Percentiles rank a stretch among this genome's conserved stretches.
Evolutionary conservation across 257 asterid species (phyloP).

Genomic region (Fraxinus americana): DNA sequence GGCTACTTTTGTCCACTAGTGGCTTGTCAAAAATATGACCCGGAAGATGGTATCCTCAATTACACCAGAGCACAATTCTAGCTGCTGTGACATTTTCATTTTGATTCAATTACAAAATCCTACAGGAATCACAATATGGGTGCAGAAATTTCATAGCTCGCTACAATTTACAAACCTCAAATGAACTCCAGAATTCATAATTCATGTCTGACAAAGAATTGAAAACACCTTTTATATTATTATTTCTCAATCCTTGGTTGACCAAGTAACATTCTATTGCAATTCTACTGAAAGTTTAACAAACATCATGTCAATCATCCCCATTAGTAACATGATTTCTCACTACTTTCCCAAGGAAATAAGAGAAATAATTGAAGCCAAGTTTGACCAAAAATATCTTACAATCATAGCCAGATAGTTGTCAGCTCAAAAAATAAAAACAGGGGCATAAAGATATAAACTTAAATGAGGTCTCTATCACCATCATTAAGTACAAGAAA

Average conservation of each 20-base stretch:
- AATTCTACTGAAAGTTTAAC: slow-evolving; percentile 1
- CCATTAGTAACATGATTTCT: slow-evolving; percentile 8
- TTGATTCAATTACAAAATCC: neutral
- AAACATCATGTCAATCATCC: slow-evolving; percentile 9
- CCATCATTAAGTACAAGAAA: neutral
- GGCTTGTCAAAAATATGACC: neutral
- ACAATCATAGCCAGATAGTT: slow-evolving; percentile 5
- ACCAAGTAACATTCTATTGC: neutral
- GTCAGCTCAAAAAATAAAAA: slow-evolving; percentile 12
- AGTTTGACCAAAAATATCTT: slow-evolving; percentile 14
- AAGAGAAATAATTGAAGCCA: slow-evolving; percentile 9
- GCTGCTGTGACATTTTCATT: neutral
- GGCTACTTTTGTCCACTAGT: neutral
- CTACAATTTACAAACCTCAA: neutral
- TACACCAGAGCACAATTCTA: neutral
- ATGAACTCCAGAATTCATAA: neutral
- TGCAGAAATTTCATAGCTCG: neutral
- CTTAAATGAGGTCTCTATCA: neutral
- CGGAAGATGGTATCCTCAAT: neutral
- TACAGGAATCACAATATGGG: neutral
- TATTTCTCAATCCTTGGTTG: neutral
- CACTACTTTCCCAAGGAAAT: slow-evolving; percentile 9
- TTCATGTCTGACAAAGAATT: slow-evolving; percentile 12
- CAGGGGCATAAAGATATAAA: slow-evolving; percentile 5
- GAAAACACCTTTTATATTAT: neutral